A percentile compares a stretch with the other conserved stretches of the same genome.
Evolutionary conservation across 352 stramenopile species (phyloP).

Genomic region (Poterioochromonas sp.): DNA sequence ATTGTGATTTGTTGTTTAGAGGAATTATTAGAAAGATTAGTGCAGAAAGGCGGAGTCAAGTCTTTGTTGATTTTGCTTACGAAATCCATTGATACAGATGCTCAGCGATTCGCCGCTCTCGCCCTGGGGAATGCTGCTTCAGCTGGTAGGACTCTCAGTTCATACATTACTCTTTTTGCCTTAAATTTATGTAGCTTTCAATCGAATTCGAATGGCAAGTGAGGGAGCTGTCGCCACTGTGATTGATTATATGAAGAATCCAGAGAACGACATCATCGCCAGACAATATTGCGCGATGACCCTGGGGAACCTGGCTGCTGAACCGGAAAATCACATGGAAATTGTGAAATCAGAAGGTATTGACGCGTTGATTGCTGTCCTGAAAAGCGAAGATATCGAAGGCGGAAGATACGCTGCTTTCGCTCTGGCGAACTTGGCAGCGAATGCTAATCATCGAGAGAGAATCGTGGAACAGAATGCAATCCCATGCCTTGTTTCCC

Average conservation of each 20-base stretch:
- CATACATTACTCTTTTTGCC: neutral
- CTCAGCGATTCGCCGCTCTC: conserved; percentile 79
- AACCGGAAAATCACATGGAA: conserved; percentile 84
- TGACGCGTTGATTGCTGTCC: conserved; percentile 71
- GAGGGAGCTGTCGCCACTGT: conserved; percentile 74
- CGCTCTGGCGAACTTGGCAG: conserved; percentile 81
- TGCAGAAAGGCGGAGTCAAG: conserved; percentile 84
- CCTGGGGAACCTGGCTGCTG: conserved; percentile 85
- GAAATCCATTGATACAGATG: conserved; percentile 78
- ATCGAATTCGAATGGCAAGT: conserved; percentile 80
- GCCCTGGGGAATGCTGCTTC: conserved; percentile 82
- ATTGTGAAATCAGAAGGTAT: conserved; percentile 79
- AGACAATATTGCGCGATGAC: conserved; percentile 88
- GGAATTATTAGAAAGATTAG: conserved; percentile 81
- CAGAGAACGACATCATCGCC: conserved; percentile 73
- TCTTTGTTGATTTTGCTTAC: conserved; percentile 77
- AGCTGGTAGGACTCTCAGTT: neutral
- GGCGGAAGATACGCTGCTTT: conserved; percentile 80
- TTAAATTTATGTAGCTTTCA: conserved; percentile 48
- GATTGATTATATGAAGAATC: conserved; percentile 74
- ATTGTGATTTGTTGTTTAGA: conserved; percentile 26
- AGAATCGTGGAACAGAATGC: conserved; percentile 82
- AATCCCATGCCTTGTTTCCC: conserved; percentile 78
- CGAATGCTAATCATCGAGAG: conserved; percentile 78
- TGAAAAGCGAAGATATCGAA: conserved; percentile 69